Conservation (phyloP, 1,139 yeast species). For the Pichia sorboxylosa region DNA sequence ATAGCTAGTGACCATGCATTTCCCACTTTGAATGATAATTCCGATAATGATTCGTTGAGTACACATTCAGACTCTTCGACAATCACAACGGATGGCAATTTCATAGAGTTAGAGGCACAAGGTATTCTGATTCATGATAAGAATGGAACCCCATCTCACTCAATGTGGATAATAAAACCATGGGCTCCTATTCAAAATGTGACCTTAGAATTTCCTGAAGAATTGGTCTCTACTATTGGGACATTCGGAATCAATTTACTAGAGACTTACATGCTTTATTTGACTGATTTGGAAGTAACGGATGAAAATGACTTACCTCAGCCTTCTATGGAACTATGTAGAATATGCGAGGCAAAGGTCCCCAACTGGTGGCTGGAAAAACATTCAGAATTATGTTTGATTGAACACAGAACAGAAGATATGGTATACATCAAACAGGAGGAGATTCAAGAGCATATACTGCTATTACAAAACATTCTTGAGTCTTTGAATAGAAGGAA, state of each 20-base stretch:
- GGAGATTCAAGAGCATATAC: slow-evolving; percentile 58
- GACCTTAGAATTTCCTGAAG: slow-evolving; percentile 54
- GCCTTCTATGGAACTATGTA: slow-evolving; percentile 70
- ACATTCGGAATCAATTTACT: slow-evolving; percentile 74
- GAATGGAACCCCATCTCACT: slow-evolving; percentile 57
- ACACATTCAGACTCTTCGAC: slow-evolving; percentile 19
- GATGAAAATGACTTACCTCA: slow-evolving; percentile 59
- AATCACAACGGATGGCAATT: slow-evolving; percentile 36
- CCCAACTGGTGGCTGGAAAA: slow-evolving; percentile 96
- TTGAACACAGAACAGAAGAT: slow-evolving; percentile 76
- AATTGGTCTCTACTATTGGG: slow-evolving; percentile 62
- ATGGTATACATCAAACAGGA: slow-evolving; percentile 75
- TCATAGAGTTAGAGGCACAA: slow-evolving; percentile 79
- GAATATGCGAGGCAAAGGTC: slow-evolving; percentile 83
- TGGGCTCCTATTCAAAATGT: slow-evolving; percentile 49
- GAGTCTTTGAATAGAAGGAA: slow-evolving; percentile 24
- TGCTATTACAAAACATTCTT: slow-evolving; percentile 35
- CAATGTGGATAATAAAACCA: slow-evolving; percentile 90
- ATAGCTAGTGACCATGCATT: background rate
- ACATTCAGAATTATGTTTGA: slow-evolving; percentile 78
- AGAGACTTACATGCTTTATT: slow-evolving; percentile 54
- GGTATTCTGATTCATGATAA: slow-evolving; percentile 81
- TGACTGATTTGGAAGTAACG: slow-evolving; percentile 49
- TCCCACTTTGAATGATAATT: slow-evolving; percentile 8
- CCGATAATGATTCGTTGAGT: slow-evolving; percentile 19